Percentiles rank a stretch among this genome's conserved stretches.
Evolutionary conservation across 192 early-diverging fungal species (phyloP).

Genomic region (Umbelopsis sp.): DNA sequence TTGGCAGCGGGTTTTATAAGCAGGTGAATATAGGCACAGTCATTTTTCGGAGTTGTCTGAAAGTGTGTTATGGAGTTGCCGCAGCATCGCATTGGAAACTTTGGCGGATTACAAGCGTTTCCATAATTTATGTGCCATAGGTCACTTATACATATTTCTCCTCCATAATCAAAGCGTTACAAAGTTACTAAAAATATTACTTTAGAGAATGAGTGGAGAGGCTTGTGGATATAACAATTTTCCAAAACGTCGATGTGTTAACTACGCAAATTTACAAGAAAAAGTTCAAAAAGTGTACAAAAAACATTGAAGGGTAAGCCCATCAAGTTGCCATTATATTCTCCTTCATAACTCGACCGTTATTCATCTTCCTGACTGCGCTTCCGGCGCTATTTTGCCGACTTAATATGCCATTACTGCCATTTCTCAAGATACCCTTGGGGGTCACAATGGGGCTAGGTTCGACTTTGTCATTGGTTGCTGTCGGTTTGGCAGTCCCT

Average conservation of each 20-base stretch:
- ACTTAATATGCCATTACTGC: background rate
- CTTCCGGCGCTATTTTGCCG: slow-evolving; percentile 4
- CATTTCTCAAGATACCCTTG: background rate
- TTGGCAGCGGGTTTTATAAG: background rate
- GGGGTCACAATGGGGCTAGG: slow-evolving; percentile 8
- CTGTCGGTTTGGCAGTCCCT: background rate
- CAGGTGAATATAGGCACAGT: background rate
- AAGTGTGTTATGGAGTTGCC: too few species aligned
- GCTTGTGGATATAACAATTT: too few species aligned
- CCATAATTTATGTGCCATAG: too few species aligned
- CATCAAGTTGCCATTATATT: background rate
- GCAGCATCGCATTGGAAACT: too few species aligned
- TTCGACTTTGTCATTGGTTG: background rate
- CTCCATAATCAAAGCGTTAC: too few species aligned
- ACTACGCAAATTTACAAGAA: too few species aligned
- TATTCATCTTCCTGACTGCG: background rate
- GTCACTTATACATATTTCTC: too few species aligned
- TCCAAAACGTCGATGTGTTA: too few species aligned
- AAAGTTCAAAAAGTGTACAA: background rate
- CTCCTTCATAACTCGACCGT: background rate
- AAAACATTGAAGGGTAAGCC: background rate
- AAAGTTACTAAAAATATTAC: too few species aligned
- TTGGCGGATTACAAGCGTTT: too few species aligned
- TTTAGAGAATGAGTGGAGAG: too few species aligned
- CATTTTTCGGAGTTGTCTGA: background rate